Evolutionary conservation across 805 yeast genomes (phyloP).

Genomic region (Soucietia sequanensis): DNA sequence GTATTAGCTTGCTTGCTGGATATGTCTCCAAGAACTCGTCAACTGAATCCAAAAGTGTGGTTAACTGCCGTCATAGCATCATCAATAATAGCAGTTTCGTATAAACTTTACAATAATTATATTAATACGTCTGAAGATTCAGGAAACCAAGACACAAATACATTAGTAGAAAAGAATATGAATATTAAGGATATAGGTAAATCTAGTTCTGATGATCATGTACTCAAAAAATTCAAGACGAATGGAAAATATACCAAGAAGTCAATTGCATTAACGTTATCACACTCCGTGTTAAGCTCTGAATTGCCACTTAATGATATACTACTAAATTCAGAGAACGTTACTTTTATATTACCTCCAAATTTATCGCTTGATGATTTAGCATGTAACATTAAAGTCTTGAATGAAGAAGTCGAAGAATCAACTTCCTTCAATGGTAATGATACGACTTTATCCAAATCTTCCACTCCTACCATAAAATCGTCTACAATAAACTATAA

Average conservation of each 20-base stretch:
- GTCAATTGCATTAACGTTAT: conserved; percentile 40
- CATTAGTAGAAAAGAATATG: no score
- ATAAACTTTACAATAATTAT: conserved; percentile 28
- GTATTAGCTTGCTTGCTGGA: no score
- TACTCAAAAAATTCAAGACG: conserved; percentile 2
- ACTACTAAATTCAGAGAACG: conserved; percentile 34
- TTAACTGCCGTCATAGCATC: conserved; percentile 36
- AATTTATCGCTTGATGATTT: conserved; percentile 40
- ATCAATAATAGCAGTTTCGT: conserved; percentile 30
- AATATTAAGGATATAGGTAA: background rate
- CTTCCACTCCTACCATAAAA: background rate
- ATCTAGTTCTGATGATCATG: background rate
- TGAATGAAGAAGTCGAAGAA: conserved; percentile 3
- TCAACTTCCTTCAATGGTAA: background rate
- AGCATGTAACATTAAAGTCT: conserved; percentile 15
- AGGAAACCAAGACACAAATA: conserved; percentile 3
- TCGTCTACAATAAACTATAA: conserved; percentile 5
- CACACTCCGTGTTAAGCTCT: conserved; percentile 38
- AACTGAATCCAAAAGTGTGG: conserved; percentile 26
- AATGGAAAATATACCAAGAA: conserved; percentile 24
- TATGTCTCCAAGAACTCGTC: conserved; percentile 4
- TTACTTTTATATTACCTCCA: conserved; percentile 45
- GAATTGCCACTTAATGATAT: conserved; percentile 39
- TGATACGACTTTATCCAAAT: background rate
- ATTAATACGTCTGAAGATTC: conserved; percentile 2